Base-by-base conservation (phyloP, 192 early-diverging fungal genomes). In the Chytriomyces hyalinus region DNA sequence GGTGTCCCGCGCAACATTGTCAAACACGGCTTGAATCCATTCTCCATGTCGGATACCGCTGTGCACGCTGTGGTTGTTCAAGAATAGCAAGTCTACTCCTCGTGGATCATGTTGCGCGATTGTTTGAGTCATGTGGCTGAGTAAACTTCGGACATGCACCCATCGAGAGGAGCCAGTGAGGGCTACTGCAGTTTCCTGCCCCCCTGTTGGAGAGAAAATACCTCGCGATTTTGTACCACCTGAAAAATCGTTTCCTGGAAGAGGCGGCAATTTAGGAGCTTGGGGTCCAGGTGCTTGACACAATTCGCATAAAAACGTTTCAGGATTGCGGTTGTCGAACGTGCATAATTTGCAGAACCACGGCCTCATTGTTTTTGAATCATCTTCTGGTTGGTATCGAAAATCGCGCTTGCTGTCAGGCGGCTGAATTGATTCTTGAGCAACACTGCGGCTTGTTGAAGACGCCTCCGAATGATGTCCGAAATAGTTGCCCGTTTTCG, bases 51-150 rank as follows among this genome's bases (percentile, higher is more conserved):
- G n/a, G 15, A 73, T 28, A 4, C 47, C 47, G 7, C 44, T n/a
- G 10, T 60, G 46, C 5, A 73, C 48, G 11, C 36, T 20, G 7
- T 28, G 44, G 60, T 44, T 47, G 44, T 73, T 73, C 10, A 73
- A n/a, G 60, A 73, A 73, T 6, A 63, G 28, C 20, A 73, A 6
- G 43, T 62, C 60, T 15, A 73, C 59, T 9, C 71, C 71, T 15
- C 48, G 36, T 11, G n/a, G 22, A 43, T 73, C 61, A 9, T 73
- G 26, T 17, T 62, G 28, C 53, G 71, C 20, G 60, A 73, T 62
- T 15, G 7, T n/a, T 9, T 17, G 15, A 6, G 46, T 28, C 17
- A 73, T 62, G 11, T 49, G 24, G 10, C 45, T 17, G 15, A 73
- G 44, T 17, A 73, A 36, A 8, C 8, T 22, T 10, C 71, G 8